phyloP scores from a whole-genome alignment of 1,139 yeast species.

The Saccharomyces hybrid region DNA sequence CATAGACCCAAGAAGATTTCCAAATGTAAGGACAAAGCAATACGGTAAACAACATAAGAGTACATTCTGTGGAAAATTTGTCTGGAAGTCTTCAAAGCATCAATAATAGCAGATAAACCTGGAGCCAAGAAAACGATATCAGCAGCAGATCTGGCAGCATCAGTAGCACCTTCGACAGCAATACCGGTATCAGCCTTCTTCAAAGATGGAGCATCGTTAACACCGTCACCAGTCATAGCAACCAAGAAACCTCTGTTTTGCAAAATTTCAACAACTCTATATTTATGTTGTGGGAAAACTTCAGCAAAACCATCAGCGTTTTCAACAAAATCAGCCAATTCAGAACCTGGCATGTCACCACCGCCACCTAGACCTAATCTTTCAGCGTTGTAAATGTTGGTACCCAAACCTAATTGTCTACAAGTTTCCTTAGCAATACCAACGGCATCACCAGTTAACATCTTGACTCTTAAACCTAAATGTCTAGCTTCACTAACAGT shows the following conservation, averaged over 20 bases:
- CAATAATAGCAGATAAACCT: constrained; percentile 88
- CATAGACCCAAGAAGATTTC: constrained; percentile 85
- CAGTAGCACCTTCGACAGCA: constrained; percentile 94
- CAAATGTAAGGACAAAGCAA: constrained; percentile 84
- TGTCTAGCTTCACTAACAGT: constrained; percentile 87
- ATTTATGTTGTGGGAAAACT: constrained; percentile 93
- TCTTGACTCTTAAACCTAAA: constrained; percentile 90
- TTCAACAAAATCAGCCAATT: constrained; percentile 88
- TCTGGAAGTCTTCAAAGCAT: constrained; percentile 86
- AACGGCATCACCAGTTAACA: constrained; percentile 98
- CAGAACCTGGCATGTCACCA: constrained; percentile 93
- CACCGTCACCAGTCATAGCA: constrained; percentile 98
- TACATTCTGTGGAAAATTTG: constrained; percentile 97
- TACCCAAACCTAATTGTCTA: constrained; percentile 93
- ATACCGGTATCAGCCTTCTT: constrained; percentile 95
- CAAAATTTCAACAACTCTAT: constrained; percentile 82
- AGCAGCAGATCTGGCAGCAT: constrained; percentile 92
- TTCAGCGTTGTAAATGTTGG: constrained; percentile 94
- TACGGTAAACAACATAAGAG: constrained; percentile 90
- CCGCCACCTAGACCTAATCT: constrained; percentile 92
- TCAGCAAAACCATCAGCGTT: constrained; percentile 95
- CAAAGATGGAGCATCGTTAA: constrained; percentile 90
- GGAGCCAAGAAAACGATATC: constrained; percentile 93
- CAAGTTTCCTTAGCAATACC: constrained; percentile 98
- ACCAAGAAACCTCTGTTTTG: constrained; percentile 84